phyloP scores from a whole-genome alignment of 306 rosid species.

The Trifolium fragiferum region DNA sequence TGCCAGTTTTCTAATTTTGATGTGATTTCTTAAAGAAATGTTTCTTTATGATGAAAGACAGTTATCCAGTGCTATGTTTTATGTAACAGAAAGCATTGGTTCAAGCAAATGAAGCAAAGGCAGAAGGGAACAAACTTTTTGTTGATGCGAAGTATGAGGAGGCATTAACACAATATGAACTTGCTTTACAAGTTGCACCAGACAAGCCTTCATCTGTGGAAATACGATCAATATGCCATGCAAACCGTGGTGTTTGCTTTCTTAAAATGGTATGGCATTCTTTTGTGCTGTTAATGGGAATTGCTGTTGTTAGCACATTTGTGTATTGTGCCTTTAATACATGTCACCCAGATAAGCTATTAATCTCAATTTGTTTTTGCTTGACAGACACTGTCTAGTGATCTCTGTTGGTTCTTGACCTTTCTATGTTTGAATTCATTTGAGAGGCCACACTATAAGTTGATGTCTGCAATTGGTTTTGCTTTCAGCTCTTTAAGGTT shows the following conservation, averaged over 20 bases:
- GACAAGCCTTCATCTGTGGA: conserved; percentile 74
- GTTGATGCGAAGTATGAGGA: conserved; percentile 74
- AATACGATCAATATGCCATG: conserved; percentile 74
- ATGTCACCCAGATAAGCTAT: conserved; percentile 3
- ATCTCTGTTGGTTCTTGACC: background rate
- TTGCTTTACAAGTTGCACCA: conserved; percentile 67
- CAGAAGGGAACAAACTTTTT: conserved; percentile 78
- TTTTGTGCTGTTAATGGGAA: conserved; percentile 14
- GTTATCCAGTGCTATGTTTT: conserved; percentile 17
- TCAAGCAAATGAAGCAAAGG: conserved; percentile 78
- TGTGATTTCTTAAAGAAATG: background rate
- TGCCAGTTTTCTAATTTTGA: background rate
- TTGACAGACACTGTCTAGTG: background rate
- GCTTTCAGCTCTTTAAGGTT: background rate
- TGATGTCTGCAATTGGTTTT: background rate
- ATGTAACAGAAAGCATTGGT: conserved; percentile 65
- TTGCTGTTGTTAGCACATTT: conserved; percentile 23
- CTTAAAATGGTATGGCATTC: conserved; percentile 67
- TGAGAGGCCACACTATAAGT: background rate
- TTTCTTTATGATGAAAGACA: background rate
- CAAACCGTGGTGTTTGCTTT: conserved; percentile 77
- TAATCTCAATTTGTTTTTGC: background rate
- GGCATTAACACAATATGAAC: conserved; percentile 71
- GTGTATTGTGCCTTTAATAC: background rate
- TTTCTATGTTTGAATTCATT: background rate